Percentiles rank a stretch among this genome's conserved stretches.
Conservation (phyloP, 352 stramenopile species). For the Peronospora farinosa region DNA sequence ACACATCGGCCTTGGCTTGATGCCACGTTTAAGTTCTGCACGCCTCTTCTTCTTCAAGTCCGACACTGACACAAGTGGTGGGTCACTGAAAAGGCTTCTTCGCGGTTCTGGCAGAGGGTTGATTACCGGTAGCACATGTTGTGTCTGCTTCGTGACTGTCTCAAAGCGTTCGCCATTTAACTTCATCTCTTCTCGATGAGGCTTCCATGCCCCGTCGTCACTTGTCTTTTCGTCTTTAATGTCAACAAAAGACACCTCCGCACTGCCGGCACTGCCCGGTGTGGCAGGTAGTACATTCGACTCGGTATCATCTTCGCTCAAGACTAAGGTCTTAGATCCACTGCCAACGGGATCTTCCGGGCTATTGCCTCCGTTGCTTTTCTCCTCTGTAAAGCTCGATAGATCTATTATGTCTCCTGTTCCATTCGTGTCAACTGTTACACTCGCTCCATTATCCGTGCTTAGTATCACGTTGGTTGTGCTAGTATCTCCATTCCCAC, state of each 20-base stretch:
- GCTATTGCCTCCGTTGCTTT: slow-evolving; percentile 1
- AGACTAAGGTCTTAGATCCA: slow-evolving; percentile 2
- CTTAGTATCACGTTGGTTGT: not conserved
- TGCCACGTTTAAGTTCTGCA: slow-evolving; percentile 30
- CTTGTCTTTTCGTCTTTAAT: slow-evolving; percentile 7
- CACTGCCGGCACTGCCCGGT: slow-evolving; percentile 2
- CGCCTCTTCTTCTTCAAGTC: slow-evolving; percentile 69
- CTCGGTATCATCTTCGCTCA: slow-evolving; percentile 3
- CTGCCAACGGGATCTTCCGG: not conserved
- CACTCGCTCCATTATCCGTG: slow-evolving; percentile 7
- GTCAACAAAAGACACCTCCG: slow-evolving; percentile 1
- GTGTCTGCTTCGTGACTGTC: not conserved
- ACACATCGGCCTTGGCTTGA: slow-evolving; percentile 42
- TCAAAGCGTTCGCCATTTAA: not conserved
- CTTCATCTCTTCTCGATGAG: slow-evolving; percentile 2
- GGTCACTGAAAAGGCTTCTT: slow-evolving; percentile 41
- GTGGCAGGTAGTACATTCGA: slow-evolving; percentile 2
- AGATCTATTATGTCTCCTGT: not conserved
- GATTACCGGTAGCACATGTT: slow-evolving; percentile 41
- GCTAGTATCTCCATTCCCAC: not conserved
- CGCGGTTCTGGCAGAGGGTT: slow-evolving; percentile 38
- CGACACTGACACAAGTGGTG: slow-evolving; percentile 31
- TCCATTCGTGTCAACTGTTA: slow-evolving; percentile 2
- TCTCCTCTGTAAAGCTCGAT: slow-evolving; percentile 2
- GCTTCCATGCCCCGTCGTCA: slow-evolving; percentile 1